Evolutionary conservation across 2,329 filamentous ascomycete genomes (phyloP).

Genomic region (Verticillium dahliae): DNA sequence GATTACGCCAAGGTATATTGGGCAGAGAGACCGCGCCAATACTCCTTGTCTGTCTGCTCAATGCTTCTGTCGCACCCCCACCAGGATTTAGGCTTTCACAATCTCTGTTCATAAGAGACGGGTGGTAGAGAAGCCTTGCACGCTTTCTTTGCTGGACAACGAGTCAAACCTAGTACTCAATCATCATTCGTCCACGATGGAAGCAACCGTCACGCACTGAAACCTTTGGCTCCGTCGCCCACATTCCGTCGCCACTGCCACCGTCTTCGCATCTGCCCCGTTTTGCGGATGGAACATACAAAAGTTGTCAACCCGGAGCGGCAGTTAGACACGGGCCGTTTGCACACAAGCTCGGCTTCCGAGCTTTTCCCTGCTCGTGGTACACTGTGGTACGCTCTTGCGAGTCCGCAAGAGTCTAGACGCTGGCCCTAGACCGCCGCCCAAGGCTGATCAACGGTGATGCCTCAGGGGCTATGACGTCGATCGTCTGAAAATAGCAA

Average conservation of each 20-base stretch:
- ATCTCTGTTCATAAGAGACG: too few relatives aligned
- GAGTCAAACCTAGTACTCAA: too few relatives aligned
- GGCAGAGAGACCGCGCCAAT: too few relatives aligned
- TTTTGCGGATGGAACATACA: not conserved
- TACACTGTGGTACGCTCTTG: too few relatives aligned
- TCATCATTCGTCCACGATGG: not conserved
- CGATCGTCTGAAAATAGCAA: conserved; percentile 1
- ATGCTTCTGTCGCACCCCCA: too few relatives aligned
- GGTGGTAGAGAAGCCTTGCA: too few relatives aligned
- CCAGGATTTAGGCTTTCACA: too few relatives aligned
- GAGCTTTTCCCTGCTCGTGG: too few relatives aligned
- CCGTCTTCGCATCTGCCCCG: not conserved
- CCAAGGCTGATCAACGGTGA: not conserved
- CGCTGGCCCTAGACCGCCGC: not conserved
- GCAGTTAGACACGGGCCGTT: not conserved
- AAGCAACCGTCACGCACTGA: not conserved
- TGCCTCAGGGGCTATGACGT: conserved; percentile 1
- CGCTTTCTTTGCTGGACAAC: too few relatives aligned
- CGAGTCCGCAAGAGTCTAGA: not conserved
- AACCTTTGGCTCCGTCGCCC: not conserved
- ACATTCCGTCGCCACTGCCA: not conserved
- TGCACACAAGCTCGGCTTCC: too few relatives aligned
- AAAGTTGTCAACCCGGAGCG: not conserved
- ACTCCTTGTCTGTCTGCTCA: too few relatives aligned
- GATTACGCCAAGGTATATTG: too few relatives aligned